Percentiles rank a stretch among this genome's conserved stretches.
Evolutionary conservation across 306 rosid genomes (phyloP).

Genomic region (Quercus berberidifolia): DNA sequence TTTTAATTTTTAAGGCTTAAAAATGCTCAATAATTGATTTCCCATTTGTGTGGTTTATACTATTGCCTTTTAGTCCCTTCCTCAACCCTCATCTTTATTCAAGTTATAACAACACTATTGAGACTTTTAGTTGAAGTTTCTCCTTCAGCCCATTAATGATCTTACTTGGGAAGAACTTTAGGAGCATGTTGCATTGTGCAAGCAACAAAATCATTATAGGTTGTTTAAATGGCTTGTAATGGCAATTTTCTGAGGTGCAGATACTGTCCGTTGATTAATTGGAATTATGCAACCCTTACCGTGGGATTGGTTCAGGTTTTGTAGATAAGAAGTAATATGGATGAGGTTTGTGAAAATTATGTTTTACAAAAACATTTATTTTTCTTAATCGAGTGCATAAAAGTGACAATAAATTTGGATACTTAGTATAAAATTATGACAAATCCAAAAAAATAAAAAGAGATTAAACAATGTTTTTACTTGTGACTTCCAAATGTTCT

Average conservation of each 20-base stretch:
- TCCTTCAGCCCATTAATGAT: background rate
- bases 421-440: background rate
- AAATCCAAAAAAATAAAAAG: background rate
- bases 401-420: background rate
- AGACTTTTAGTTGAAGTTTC: background rate
- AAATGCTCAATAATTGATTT: no score
- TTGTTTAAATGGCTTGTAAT: background rate
- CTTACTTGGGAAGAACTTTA: background rate
- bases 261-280: background rate
- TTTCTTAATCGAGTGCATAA: background rate
- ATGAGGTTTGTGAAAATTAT: no score
- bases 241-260: background rate
- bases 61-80: background rate
- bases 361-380: no score
- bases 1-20: no score
- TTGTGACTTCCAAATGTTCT: background rate
- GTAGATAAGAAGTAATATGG: background rate
- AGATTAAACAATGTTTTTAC: background rate
- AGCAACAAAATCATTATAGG: background rate
- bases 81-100: background rate
- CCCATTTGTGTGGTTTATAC: background rate
- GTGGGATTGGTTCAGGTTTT: background rate
- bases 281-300: background rate
- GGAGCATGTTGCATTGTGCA: background rate
- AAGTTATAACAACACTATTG: background rate